Base-by-base conservation (phyloP, 148 eudicot genomes). In the Rhododendron molle region DNA sequence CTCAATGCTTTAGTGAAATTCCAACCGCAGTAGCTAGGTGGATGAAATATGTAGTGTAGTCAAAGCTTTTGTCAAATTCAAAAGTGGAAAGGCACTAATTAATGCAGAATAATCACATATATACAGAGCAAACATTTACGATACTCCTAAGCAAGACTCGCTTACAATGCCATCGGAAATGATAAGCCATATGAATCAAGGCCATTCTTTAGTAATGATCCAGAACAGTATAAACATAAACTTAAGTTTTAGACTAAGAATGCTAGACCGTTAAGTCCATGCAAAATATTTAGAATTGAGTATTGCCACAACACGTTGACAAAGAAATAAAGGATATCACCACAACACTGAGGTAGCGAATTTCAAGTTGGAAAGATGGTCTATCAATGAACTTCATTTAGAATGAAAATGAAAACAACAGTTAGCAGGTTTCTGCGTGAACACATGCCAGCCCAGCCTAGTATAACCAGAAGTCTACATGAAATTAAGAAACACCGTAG, bases 1-100 rank as follows among this genome's bases (percentile, higher is more conserved):
- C 52, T 65, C 40, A 80, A 84, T 69, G 86, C 86, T 85, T 88
- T 82, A 88, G 87, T 8, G 49, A 84, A 85, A 32, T 67, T 85
- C 81, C 40, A 43, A 86, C 81, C 76, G 65, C 85, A 80, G 83
- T 58, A 77, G 46, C 81, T 38, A 36, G 38, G 67, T 58, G n/a
- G 82, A 49, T 49, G 20, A 85, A 85, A n/a, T 23, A 34, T 23
- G 32, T 18, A 44, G 16, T 28, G 52, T 69, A 32, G 50, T 81
- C 78, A 73, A 44, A 36, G 7, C 76, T 58, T 28, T 44, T 43
- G 69, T 21, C 30, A 40, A 73, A 52, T 23, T 54, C 46, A 52
- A 54, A 60, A 50, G 44, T 13, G 36, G 16, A 10, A 46, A 9
- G 7, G 76, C 40, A 79, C 49, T n/a, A 76, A 58, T 44, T 83